Percentiles rank a stretch among this genome's conserved stretches.
Evolutionary conservation across 345 rosid genomes (phyloP).

Genomic region (Anastatica hierochuntica): DNA sequence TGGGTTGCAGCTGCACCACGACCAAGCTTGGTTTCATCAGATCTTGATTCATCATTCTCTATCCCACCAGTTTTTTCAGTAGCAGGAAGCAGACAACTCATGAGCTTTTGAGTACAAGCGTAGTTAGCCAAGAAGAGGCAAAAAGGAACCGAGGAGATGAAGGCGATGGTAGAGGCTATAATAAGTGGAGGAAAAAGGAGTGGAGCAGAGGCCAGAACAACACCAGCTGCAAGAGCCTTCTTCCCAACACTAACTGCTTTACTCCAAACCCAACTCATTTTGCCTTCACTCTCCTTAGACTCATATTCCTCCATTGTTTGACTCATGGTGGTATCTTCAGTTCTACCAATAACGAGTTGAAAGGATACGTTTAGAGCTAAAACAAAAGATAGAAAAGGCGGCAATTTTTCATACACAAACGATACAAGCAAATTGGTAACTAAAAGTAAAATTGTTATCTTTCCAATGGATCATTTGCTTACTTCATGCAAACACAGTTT

Average conservation of each 20-base stretch:
- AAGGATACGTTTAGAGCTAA: neutral
- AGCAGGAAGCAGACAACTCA: constrained; percentile 52
- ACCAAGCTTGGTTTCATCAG: constrained; percentile 11
- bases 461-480: too few species aligned
- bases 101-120: constrained; percentile 59
- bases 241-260: constrained; percentile 49
- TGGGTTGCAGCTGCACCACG: too few species aligned
- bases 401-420: neutral
- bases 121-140: constrained; percentile 62
- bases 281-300: constrained; percentile 23
- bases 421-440: too few species aligned
- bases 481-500: too few species aligned
- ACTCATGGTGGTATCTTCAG: constrained; percentile 27
- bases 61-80: constrained; percentile 1
- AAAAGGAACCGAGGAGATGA: constrained; percentile 55
- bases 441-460: too few species aligned
- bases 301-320: constrained; percentile 7
- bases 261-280: constrained; percentile 35
- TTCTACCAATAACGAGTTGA: constrained; percentile 30
- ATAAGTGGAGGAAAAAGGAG: constrained; percentile 60
- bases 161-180: too few species aligned
- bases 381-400: neutral
- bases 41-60: constrained; percentile 3
- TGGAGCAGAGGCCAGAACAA: constrained; percentile 57
- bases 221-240: constrained; percentile 47